phyloP scores from a whole-genome alignment of 108 stramenopile species.

The Cylindrotheca fusiformis region DNA sequence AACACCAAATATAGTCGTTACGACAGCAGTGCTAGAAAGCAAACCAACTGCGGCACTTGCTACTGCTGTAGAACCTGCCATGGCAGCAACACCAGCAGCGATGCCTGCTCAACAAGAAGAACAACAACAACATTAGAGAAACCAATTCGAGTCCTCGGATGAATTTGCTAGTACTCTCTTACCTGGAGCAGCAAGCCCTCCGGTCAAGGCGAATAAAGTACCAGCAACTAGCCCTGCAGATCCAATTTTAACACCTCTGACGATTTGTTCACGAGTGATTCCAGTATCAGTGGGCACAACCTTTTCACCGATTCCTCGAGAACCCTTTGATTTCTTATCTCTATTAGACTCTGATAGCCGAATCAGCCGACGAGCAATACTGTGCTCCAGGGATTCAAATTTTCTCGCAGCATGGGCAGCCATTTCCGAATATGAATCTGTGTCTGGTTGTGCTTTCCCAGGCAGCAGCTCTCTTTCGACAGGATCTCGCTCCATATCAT shows the following conservation, averaged over 20 bases:
- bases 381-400: conserved; percentile 80
- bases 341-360: conserved; percentile 37
- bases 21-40: conserved; percentile 72
- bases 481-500: conserved; percentile 58
- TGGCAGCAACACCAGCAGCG: conserved; percentile 73
- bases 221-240: conserved; percentile 68
- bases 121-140: conserved; percentile 9
- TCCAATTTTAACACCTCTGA: conserved; percentile 75
- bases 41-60: conserved; percentile 68
- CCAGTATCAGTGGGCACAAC: conserved; percentile 12
- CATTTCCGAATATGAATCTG: background rate
- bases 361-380: conserved; percentile 65
- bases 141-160: too few species aligned
- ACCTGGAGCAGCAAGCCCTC: conserved; percentile 75
- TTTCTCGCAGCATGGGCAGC: conserved; percentile 61
- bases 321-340: background rate
- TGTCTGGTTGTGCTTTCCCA: background rate
- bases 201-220: conserved; percentile 69
- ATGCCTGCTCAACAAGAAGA: conserved; percentile 23
- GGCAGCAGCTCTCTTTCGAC: conserved; percentile 17
- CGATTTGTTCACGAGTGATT: conserved; percentile 49
- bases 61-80: conserved; percentile 67
- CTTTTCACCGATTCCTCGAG: background rate
- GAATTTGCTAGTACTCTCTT: too few species aligned
- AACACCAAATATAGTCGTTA: conserved; percentile 84